Base-by-base conservation (phyloP, 345 rosid species). In the Atalantia buxifolia region DNA sequence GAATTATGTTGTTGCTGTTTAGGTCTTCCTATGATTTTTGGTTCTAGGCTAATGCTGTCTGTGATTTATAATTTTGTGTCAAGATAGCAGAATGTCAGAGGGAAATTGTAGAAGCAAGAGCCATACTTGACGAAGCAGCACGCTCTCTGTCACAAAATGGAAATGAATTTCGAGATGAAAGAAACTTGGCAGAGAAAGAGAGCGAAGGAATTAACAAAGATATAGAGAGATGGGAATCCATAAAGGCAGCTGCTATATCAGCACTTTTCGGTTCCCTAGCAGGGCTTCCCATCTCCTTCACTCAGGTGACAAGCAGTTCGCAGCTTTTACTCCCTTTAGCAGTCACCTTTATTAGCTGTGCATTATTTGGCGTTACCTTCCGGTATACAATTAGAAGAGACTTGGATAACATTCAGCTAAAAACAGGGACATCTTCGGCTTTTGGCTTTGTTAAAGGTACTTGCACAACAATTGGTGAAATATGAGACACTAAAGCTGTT, bases 41-140 rank as follows among this genome's bases (percentile, higher is more conserved):
- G 30, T 53, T 57, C 28, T 68, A 25, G 31, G 24, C 25, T 60
- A 2, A 9, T 27, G 67, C 25, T 27, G 53, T 31, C 5, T 2
- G 33, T 81, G 79, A 76, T 76, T 21, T 27, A 4, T 77, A n/a
- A 59, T 68, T 69, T 79, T 76, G 65, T 56, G 10, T 40, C 8
- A 87, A 95, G 99, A 89, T 93, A 81, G 97, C 87, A 84, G 92
- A 89, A 82, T 88, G 90, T 78, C 98, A 88, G 86, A 81, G 80
- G 75, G 98, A 92, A 79, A 92, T 95, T 38, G 50, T 84, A 14
- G 90, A 88, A 84, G 97, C 98, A 77, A 89, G 85, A 79, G 79
- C 93, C 69, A 88, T 88, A 90, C 84, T 95, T 9, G 96, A 93
- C 73, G 92, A 89, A 85, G 99, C 97, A 12, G 94, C 86, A 81